These are phyloP conservation scores for Canna indica DNA, from an alignment of 176 grass and related monocot species.

Conservation along the genomic window DNA sequence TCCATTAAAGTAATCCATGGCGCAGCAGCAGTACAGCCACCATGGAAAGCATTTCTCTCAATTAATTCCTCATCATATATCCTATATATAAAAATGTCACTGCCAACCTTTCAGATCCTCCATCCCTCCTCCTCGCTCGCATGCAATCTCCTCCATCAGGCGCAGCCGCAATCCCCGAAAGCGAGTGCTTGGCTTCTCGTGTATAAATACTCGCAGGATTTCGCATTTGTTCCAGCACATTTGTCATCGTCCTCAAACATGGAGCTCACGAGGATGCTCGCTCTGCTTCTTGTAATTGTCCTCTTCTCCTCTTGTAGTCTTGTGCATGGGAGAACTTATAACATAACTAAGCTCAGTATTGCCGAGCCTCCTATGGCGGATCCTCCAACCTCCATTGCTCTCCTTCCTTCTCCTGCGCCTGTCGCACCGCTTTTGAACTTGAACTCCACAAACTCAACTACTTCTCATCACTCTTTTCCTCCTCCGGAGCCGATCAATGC, in stretches of 20 bases:
- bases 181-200: background rate
- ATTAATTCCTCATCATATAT: background rate
- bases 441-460: background rate
- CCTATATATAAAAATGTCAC: background rate
- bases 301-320: conserved; percentile 21
- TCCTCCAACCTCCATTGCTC: background rate
- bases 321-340: conserved; percentile 25
- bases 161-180: background rate
- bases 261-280: conserved; percentile 26
- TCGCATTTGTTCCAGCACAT: background rate
- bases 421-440: background rate
- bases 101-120: background rate
- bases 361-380: conserved; percentile 22
- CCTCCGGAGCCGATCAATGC: background rate
- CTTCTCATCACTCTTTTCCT: background rate
- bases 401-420: background rate
- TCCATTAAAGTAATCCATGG: no score
- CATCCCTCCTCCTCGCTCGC: background rate
- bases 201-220: background rate
- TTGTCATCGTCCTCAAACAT: conserved; percentile 17
- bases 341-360: conserved; percentile 18
- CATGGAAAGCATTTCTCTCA: no score
- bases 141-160: background rate
- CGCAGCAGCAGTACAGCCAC: no score
- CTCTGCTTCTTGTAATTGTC: conserved; percentile 22